Evolutionary conservation across 805 yeast genomes (phyloP).

Genomic region (Babjeviella inositovora): DNA sequence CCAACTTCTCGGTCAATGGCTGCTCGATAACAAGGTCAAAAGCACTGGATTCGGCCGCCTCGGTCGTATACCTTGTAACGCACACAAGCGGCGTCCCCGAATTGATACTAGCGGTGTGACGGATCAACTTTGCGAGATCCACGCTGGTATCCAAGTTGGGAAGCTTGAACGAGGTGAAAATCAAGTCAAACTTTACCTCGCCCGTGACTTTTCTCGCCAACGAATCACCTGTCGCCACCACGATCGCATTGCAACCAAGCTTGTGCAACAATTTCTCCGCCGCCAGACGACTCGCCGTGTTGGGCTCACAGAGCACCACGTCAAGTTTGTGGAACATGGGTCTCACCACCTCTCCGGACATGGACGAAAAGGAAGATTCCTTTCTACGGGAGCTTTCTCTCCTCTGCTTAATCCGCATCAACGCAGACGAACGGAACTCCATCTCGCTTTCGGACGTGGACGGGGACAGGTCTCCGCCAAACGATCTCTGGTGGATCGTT

Average conservation of each 20-base stretch:
- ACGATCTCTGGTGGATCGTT: no score
- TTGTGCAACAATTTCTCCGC: conserved; percentile 46
- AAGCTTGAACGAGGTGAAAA: conserved; percentile 57
- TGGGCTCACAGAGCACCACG: conserved; percentile 73
- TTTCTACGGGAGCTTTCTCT: conserved; percentile 30
- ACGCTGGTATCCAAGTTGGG: conserved; percentile 53
- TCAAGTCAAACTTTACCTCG: conserved; percentile 69
- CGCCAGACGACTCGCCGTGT: conserved; percentile 64
- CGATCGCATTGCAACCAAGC: conserved; percentile 67
- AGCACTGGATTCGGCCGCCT: conserved; percentile 33
- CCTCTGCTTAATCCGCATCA: conserved; percentile 33
- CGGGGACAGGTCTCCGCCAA: no score
- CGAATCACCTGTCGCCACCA: conserved; percentile 70
- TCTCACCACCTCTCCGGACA: conserved; percentile 2
- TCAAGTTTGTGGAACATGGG: conserved; percentile 23
- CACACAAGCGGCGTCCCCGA: conserved; percentile 66
- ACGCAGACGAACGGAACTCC: no score
- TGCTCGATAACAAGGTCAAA: conserved; percentile 66
- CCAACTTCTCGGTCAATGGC: no score
- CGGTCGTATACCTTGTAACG: conserved; percentile 53
- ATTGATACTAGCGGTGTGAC: conserved; percentile 65
- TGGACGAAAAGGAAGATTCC: conserved; percentile 8
- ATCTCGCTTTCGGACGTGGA: no score
- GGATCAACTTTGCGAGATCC: conserved; percentile 66
- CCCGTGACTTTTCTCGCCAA: conserved; percentile 70